Evolutionary conservation across 2,329 filamentous ascomycete species (phyloP), one percentile per base, ranked within the genome.

Genomic region (Coniochaeta ligniaria): DNA sequence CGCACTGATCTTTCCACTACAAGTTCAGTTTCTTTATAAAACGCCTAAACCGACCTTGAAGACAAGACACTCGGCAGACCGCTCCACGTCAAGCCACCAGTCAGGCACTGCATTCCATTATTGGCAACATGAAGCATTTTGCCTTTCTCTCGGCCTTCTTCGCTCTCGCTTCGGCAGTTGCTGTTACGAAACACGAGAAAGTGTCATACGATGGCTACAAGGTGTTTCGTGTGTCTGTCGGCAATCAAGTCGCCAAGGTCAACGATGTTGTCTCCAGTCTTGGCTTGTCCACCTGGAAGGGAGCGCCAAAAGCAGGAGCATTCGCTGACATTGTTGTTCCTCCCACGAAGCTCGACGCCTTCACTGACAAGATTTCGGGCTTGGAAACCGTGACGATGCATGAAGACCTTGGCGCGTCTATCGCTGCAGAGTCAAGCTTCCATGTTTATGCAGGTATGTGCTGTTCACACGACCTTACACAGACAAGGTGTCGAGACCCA

Each of bases 141-240:
- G 35, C 28, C 50, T 57, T 59, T 36, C 43, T 63, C 35, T 60
- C 61, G 56, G 62, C 22, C 14, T 52, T 5, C 47, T n/a, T 62
- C 16, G 59, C 64, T n/a, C 57, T 67, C n/a, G 50, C 63, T 4
- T 62, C 62, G 35, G 66, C 63, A 45, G 59, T 59, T 20, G 61
- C 60, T 16, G 59, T 63, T 35, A 41, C 45, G 7, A 45, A 60
- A 24, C 35, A 59, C 11, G 59, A 59, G 28, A 61, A 61, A 36
- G 68, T 75, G 6, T 73, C 73, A 0, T 81, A 80, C 60, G 69
- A 75, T 59, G 77, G 77, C 4, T 77, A 75, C 70, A 77, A 78
- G 63, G 77, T 77, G n/a, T 73, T 76, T 58, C 75, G 76, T 22
- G 66, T 80, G n/a, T 67, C 73, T 8, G 72, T 75, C 38, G 69